Percentiles rank a stretch among this genome's conserved stretches.
phyloP scores from a whole-genome alignment of 345 rosid species.

The Arabidopsis suecica region DNA sequence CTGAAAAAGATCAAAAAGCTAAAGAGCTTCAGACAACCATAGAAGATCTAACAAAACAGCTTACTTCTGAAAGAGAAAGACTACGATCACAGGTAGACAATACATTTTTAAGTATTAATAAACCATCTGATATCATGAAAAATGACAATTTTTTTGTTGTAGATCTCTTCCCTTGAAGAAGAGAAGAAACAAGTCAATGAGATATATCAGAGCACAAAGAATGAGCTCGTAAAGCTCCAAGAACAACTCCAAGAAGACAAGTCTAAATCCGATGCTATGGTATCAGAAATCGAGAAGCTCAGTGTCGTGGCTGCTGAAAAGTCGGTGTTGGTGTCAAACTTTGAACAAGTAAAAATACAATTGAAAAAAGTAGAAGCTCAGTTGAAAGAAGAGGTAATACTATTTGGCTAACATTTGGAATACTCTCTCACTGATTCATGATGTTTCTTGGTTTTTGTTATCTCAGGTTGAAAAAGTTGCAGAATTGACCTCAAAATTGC shows the following conservation, averaged over 20 bases:
- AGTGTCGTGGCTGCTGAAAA: conserved; percentile 56
- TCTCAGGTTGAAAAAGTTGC: conserved; percentile 51
- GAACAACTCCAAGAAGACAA: conserved; percentile 60
- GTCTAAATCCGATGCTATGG: conserved; percentile 51
- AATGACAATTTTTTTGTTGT: conserved; percentile 28
- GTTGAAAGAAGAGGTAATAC: conserved; percentile 61
- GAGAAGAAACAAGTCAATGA: conserved; percentile 74
- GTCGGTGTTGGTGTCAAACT: conserved; percentile 52
- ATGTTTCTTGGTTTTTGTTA: not conserved
- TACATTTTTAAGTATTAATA: not conserved
- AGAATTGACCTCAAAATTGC: conserved; percentile 54
- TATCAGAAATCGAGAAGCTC: conserved; percentile 57
- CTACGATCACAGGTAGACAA: conserved; percentile 69
- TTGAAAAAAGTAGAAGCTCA: conserved; percentile 48
- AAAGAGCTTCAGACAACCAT: conserved; percentile 66
- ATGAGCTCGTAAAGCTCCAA: conserved; percentile 71
- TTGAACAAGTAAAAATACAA: conserved; percentile 64
- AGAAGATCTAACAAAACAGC: conserved; percentile 62
- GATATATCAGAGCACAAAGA: conserved; percentile 62
- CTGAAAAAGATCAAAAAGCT: conserved; percentile 64
- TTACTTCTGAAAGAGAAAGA: conserved; percentile 66
- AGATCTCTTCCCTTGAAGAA: conserved; percentile 77
- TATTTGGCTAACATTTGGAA: not conserved
- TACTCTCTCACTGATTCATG: conserved; percentile 5
- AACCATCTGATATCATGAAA: conserved; percentile 13